Conservation (phyloP, 352 stramenopile species). For the Phytophthora chlamydospora region DNA sequence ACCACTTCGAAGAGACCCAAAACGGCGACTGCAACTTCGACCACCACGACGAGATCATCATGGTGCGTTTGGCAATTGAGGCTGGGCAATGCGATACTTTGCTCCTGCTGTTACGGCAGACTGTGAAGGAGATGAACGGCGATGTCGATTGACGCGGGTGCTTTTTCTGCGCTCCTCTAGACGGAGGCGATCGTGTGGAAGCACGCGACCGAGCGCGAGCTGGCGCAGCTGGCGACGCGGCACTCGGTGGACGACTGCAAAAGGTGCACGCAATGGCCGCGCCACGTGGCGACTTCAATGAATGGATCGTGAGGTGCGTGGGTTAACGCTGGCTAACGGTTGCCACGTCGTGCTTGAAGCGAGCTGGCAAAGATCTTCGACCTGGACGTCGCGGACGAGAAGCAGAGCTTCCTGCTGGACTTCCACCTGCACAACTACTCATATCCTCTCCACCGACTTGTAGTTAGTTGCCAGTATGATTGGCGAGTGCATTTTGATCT, state of each 20-base stretch:
- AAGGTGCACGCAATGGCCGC: conserved; percentile 32
- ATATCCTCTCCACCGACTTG: conserved; percentile 44
- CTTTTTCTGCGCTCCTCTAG: conserved; percentile 28
- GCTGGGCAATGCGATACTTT: too few relatives aligned
- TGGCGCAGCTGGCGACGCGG: conserved; percentile 41
- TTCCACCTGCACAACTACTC: conserved; percentile 73
- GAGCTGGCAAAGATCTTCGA: conserved; percentile 59
- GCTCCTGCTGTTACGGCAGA: neutral
- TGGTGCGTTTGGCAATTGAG: conserved; percentile 6
- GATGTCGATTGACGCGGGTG: conserved; percentile 1
- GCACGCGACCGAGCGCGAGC: conserved; percentile 44
- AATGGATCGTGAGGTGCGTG: too few relatives aligned
- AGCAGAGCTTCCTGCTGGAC: conserved; percentile 54
- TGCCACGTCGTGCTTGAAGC: conserved; percentile 26
- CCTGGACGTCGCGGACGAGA: conserved; percentile 43
- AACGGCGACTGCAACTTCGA: conserved; percentile 2
- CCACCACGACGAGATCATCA: neutral
- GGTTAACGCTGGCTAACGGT: conserved; percentile 1
- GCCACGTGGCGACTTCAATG: too few relatives aligned
- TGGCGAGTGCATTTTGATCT: neutral
- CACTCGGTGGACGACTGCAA: conserved; percentile 67
- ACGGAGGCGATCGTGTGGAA: conserved; percentile 72
- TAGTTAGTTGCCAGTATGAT: too few relatives aligned
- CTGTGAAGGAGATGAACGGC: neutral
- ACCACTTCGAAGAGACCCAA: neutral